phyloP scores from a whole-genome alignment of 208 protist genomes.

The Angomonas deanei region DNA sequence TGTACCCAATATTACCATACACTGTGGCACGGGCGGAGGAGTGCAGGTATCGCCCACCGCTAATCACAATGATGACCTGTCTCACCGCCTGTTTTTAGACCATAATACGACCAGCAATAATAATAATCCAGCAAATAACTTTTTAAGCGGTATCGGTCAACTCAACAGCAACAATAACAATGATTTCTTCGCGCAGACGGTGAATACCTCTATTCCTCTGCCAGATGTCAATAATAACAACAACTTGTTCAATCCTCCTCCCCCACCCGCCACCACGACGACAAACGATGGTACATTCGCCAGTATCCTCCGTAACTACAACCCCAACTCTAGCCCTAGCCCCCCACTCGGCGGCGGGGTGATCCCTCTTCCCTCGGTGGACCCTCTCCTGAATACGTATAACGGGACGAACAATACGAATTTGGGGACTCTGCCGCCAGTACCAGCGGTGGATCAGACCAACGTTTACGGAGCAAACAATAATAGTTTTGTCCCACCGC shows the following conservation, averaged over 20 bases:
- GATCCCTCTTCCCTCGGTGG: background rate
- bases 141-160: background rate
- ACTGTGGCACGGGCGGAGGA: conserved; percentile 15
- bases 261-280: conserved; percentile 2
- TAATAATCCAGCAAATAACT: background rate
- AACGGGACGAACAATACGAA: too few species aligned
- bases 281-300: background rate
- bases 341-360: background rate
- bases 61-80: background rate
- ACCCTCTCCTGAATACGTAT: background rate
- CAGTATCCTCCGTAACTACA: background rate
- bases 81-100: too few species aligned
- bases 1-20: conserved; percentile 25
- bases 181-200: conserved; percentile 1
- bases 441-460: too few species aligned
- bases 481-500: conserved; percentile 13
- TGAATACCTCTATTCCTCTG: background rate
- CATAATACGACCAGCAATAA: background rate
- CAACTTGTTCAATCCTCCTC: background rate
- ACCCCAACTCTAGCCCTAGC: background rate
- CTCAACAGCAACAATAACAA: background rate
- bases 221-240: background rate
- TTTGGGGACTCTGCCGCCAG: too few species aligned
- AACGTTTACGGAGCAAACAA: too few species aligned
- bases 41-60: background rate